phyloP scores from a whole-genome alignment of 352 stramenopile genomes.

The Phytophthora quininea region DNA sequence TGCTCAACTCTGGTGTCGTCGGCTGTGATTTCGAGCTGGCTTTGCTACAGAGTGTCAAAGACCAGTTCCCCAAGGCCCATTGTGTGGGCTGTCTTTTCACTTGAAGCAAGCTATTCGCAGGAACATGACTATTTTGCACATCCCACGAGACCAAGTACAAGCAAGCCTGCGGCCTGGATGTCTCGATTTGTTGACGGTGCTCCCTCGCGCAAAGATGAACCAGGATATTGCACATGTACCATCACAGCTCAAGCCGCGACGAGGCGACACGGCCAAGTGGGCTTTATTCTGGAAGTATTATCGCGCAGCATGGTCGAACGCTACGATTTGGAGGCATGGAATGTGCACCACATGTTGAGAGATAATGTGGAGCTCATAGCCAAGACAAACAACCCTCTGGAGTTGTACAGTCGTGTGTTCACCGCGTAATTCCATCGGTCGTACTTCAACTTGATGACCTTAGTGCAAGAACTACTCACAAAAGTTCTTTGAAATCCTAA shows the following conservation, averaged over 20 bases:
- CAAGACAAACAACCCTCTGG: conserved; percentile 2
- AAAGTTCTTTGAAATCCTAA: not conserved
- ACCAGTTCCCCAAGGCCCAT: not conserved
- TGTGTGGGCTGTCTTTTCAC: not conserved
- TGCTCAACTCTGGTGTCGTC: not conserved
- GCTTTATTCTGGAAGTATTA: conserved; percentile 12
- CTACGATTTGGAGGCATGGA: not conserved
- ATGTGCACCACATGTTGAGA: not conserved
- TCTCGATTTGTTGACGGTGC: not conserved
- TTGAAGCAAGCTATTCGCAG: not conserved
- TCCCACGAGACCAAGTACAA: not conserved
- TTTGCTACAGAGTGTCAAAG: not conserved
- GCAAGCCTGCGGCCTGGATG: not conserved
- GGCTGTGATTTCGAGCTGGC: not conserved
- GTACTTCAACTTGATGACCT: not conserved
- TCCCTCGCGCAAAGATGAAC: not conserved
- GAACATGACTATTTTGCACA: not conserved
- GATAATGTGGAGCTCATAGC: not conserved
- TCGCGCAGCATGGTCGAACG: not conserved
- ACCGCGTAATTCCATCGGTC: not conserved
- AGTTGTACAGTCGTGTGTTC: conserved; percentile 6
- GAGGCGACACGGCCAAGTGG: conserved; percentile 4
- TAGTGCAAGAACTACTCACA: not conserved
- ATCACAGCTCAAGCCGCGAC: not conserved
- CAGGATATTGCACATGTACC: not conserved